Conservation (phyloP, 192 early-diverging fungal species). For the Backusella luteola region DNA sequence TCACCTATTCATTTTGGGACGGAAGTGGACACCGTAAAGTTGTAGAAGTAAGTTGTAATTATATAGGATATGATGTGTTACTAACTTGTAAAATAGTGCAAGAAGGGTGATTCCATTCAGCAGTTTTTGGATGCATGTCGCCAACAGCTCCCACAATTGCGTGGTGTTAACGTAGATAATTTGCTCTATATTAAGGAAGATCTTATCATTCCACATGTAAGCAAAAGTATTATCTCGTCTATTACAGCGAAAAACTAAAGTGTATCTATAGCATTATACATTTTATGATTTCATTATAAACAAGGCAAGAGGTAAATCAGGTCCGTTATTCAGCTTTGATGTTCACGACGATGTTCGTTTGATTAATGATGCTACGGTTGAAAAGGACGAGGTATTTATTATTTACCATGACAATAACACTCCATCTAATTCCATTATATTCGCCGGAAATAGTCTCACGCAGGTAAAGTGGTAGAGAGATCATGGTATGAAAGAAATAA, state of each 20-base stretch:
- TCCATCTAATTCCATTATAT: too few species aligned
- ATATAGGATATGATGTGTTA: too few species aligned
- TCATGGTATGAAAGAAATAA: conserved; percentile 92
- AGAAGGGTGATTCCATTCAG: conserved; percentile 84
- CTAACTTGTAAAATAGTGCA: conserved; percentile 44
- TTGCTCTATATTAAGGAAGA: conserved; percentile 94
- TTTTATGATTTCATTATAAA: conserved; percentile 97
- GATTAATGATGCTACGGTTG: conserved; percentile 74
- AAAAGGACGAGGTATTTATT: conserved; percentile 77
- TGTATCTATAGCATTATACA: conserved; percentile 57
- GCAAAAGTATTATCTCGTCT: not conserved
- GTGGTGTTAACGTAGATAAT: conserved; percentile 78
- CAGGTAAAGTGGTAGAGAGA: conserved; percentile 90
- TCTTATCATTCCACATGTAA: conserved; percentile 91
- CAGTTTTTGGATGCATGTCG: conserved; percentile 84
- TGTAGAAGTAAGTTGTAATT: conserved; percentile 50
- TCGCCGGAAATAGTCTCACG: conserved; percentile 65
- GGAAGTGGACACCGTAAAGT: conserved; percentile 89
- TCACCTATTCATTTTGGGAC: conserved; percentile 97
- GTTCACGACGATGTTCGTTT: conserved; percentile 92
- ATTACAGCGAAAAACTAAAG: not conserved
- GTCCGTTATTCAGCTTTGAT: conserved; percentile 92
- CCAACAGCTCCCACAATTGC: conserved; percentile 80
- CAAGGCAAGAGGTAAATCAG: conserved; percentile 94
- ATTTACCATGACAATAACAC: too few species aligned